phyloP scores from a whole-genome alignment of 2,329 filamentous ascomycete species.

The Fusarium denticulatum region DNA sequence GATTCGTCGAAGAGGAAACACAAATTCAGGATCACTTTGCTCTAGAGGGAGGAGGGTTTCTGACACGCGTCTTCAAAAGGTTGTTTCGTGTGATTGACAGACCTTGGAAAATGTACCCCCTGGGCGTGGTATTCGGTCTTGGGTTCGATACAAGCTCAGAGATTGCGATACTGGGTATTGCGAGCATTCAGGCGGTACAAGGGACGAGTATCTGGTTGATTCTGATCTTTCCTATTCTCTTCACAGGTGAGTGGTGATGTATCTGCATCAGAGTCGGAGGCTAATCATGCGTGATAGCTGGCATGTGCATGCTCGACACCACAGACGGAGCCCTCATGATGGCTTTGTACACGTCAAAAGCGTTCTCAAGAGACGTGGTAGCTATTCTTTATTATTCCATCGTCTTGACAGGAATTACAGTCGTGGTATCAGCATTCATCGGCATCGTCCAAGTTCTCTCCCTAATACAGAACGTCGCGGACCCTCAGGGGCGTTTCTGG shows the following conservation, averaged over 20 bases:
- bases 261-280: too few relatives aligned
- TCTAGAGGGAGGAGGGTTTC: constrained; percentile 79
- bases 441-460: constrained; percentile 86
- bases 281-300: constrained; percentile 60
- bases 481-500: constrained; percentile 85
- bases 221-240: constrained; percentile 87
- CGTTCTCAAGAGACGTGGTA: constrained; percentile 82
- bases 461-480: constrained; percentile 78
- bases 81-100: constrained; percentile 79
- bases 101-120: constrained; percentile 96
- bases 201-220: constrained; percentile 96
- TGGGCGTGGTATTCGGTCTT: constrained; percentile 88
- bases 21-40: constrained; percentile 62
- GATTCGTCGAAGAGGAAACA: constrained; percentile 38
- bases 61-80: constrained; percentile 75
- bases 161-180: constrained; percentile 90
- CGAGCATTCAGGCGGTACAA: constrained; percentile 83
- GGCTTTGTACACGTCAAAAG: constrained; percentile 84
- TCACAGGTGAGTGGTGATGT: constrained; percentile 70
- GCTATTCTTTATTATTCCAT: constrained; percentile 95
- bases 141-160: constrained; percentile 97
- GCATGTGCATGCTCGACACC: constrained; percentile 95
- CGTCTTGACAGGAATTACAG: constrained; percentile 84
- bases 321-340: constrained; percentile 96
- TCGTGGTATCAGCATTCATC: constrained; percentile 85